phyloP scores from a whole-genome alignment of 257 asterid genomes.

The Petunia secreta region DNA sequence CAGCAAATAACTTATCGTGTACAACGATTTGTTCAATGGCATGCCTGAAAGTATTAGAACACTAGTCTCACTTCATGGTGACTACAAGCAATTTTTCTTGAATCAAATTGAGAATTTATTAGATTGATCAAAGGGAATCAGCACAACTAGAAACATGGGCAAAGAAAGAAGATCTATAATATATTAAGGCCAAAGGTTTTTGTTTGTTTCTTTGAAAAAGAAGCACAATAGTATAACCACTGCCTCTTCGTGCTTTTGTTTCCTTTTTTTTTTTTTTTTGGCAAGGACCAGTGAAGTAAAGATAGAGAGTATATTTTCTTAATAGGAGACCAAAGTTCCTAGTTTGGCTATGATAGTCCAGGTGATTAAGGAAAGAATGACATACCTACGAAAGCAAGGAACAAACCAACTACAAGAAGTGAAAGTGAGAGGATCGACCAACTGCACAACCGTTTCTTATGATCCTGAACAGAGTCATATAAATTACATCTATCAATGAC shows the following conservation, averaged over 20 bases:
- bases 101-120: conserved; percentile 1
- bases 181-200: background rate
- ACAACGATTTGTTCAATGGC: conserved; percentile 79
- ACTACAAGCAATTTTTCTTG: background rate
- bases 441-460: conserved; percentile 65
- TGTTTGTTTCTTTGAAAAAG: no score
- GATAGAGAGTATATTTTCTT: background rate
- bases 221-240: no score
- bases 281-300: no score
- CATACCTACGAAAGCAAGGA: conserved; percentile 67
- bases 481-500: conserved; percentile 12
- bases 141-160: background rate
- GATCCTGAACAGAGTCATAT: conserved; percentile 50
- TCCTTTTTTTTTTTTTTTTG: no score
- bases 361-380: conserved; percentile 19
- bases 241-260: no score
- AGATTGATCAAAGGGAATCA: background rate
- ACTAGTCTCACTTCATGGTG: conserved; percentile 20
- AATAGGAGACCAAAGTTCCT: background rate
- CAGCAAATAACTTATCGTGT: conserved; percentile 72
- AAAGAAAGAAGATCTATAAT: background rate
- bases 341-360: background rate
- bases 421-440: conserved; percentile 67
- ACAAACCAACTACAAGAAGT: conserved; percentile 59
- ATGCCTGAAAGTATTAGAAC: conserved; percentile 48